Percentiles rank a stretch among this genome's conserved stretches.
Evolutionary conservation across 345 rosid genomes (phyloP).

Genomic region (Theobroma cacao): DNA sequence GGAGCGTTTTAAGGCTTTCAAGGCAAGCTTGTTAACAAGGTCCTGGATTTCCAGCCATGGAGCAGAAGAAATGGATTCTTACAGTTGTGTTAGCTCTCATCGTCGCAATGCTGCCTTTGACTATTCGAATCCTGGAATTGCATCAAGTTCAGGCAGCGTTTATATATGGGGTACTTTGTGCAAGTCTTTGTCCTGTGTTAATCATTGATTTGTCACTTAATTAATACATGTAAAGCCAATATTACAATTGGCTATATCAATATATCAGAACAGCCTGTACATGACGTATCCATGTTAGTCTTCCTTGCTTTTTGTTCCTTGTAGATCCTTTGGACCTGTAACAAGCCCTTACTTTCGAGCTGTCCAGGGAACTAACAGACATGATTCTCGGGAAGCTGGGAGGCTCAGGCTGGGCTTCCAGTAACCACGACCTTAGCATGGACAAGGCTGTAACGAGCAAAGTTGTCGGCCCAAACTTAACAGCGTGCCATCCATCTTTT

Average conservation of each 20-base stretch:
- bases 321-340: neutral
- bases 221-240: too few species aligned
- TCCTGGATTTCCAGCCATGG: neutral
- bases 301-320: too few species aligned
- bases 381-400: neutral
- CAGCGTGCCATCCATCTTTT: slow-evolving; percentile 11
- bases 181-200: too few species aligned
- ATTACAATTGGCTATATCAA: too few species aligned
- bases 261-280: too few species aligned
- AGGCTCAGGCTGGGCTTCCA: neutral
- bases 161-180: neutral
- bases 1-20: neutral
- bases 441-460: neutral
- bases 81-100: neutral
- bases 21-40: neutral
- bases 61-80: slow-evolving; percentile 1
- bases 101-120: neutral
- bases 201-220: too few species aligned
- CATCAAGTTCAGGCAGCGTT: neutral
- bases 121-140: neutral
- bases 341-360: too few species aligned
- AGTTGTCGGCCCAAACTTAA: slow-evolving; percentile 1
- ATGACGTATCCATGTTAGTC: too few species aligned
- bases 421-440: neutral
- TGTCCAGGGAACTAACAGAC: neutral